phyloP scores from a whole-genome alignment of 2,329 filamentous ascomycete genomes.

The Elsinoe fawcettii region DNA sequence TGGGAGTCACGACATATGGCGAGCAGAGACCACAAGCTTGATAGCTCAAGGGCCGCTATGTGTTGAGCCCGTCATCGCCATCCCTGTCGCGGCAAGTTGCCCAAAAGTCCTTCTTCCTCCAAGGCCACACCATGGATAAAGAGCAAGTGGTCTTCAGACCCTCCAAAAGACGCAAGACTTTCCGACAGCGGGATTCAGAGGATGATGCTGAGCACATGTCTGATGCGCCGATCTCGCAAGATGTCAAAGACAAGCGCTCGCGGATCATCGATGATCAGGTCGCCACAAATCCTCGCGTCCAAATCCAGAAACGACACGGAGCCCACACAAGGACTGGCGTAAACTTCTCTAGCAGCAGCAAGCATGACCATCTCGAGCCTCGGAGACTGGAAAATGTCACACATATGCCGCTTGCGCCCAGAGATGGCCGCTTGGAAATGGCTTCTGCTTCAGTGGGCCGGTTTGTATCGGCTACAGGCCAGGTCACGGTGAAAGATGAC shows the following conservation, averaged over 20 bases:
- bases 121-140: slow-evolving; percentile 22
- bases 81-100: no score
- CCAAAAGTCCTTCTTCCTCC: no score
- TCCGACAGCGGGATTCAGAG: slow-evolving; percentile 37
- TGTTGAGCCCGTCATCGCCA: no score
- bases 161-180: slow-evolving; percentile 44
- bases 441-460: slow-evolving; percentile 43
- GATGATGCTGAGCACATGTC: slow-evolving; percentile 19
- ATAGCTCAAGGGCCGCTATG: no score
- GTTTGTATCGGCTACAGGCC: slow-evolving; percentile 66
- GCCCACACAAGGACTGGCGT: background rate
- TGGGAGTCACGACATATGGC: no score
- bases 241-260: background rate
- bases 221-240: background rate
- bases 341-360: background rate
- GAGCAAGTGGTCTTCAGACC: slow-evolving; percentile 37
- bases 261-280: background rate
- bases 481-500: slow-evolving; percentile 56
- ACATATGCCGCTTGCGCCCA: slow-evolving; percentile 21
- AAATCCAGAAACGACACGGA: background rate
- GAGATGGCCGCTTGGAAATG: slow-evolving; percentile 28
- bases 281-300: background rate
- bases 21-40: no score
- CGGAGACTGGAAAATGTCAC: background rate
- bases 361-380: background rate